Conservation (phyloP, 2,329 filamentous ascomycete species). For the Colletotrichum simmondsii region DNA sequence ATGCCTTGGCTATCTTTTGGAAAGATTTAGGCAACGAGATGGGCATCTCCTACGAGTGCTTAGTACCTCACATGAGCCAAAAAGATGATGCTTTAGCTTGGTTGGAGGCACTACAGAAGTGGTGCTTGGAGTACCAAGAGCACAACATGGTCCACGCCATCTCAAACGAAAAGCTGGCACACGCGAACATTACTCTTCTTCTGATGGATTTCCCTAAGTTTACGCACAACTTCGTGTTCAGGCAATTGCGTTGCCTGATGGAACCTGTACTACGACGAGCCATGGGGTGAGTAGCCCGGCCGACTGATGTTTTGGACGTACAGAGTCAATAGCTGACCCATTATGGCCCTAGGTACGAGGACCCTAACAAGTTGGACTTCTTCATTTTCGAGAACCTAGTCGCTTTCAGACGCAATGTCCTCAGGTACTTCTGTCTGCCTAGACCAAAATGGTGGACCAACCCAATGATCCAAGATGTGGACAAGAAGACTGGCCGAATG, state of each 20-base stretch:
- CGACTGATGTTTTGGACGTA: no score
- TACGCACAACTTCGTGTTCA: conserved; percentile 11
- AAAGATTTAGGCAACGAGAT: conserved; percentile 66
- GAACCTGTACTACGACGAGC: conserved; percentile 10
- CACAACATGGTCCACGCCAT: conserved; percentile 54
- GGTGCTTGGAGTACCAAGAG: conserved; percentile 62
- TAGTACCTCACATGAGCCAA: conserved; percentile 49
- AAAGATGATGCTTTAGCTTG: conserved; percentile 63
- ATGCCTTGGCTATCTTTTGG: conserved; percentile 68
- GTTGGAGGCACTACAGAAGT: conserved; percentile 59
- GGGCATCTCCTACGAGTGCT: conserved; percentile 57
- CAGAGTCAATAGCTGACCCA: not conserved
- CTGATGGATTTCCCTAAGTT: conserved; percentile 13
- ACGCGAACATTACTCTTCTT: conserved; percentile 4
- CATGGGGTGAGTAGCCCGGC: not conserved
- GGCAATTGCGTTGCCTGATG: conserved; percentile 15
- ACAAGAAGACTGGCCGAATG: conserved; percentile 52
- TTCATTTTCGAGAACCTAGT: conserved; percentile 43
- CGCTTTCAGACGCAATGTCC: conserved; percentile 52
- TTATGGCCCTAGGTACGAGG: not conserved
- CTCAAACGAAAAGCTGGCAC: conserved; percentile 19
- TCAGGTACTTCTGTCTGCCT: conserved; percentile 62
- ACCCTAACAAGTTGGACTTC: conserved; percentile 1
- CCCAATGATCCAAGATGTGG: conserved; percentile 45
- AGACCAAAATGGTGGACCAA: conserved; percentile 44